Evolutionary conservation across 129 eudicot species (phyloP).

Genomic region (Centaurea solstitialis): DNA sequence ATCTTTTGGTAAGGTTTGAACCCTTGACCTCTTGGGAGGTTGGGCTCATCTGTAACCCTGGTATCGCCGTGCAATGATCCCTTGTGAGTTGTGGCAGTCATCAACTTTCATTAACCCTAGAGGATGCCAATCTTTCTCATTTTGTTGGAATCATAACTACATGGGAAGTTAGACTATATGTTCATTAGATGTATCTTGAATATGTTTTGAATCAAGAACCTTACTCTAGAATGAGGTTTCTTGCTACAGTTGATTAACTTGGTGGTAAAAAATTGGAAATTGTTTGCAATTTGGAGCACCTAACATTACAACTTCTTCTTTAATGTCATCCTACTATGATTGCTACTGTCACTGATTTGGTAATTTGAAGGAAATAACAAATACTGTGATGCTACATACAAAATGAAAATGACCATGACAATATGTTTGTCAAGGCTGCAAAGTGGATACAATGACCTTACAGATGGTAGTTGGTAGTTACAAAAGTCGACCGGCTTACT

Average conservation of each 20-base stretch:
- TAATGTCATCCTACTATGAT: neutral
- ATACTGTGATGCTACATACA: neutral
- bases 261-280: neutral
- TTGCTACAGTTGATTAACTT: neutral
- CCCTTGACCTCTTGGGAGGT: no score
- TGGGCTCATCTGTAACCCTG: no score
- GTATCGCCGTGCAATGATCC: no score
- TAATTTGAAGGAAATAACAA: neutral
- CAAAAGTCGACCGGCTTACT: neutral
- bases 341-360: neutral
- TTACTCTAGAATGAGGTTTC: neutral
- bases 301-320: neutral
- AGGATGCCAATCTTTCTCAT: slow-evolving; percentile 3
- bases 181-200: neutral
- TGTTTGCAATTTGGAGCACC: no score
- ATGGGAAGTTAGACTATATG: slow-evolving; percentile 1
- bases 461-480: neutral
- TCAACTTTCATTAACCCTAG: neutral
- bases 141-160: neutral
- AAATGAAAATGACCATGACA: no score
- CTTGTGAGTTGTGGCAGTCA: neutral
- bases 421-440: slow-evolving; percentile 1
- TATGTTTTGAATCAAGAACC: neutral
- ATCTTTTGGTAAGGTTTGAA: no score
- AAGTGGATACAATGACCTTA: neutral